Evolutionary conservation across 2,329 filamentous ascomycete genomes (phyloP), one percentile per base, ranked within the genome.

Genomic region (Rhynchosporium secalis): DNA sequence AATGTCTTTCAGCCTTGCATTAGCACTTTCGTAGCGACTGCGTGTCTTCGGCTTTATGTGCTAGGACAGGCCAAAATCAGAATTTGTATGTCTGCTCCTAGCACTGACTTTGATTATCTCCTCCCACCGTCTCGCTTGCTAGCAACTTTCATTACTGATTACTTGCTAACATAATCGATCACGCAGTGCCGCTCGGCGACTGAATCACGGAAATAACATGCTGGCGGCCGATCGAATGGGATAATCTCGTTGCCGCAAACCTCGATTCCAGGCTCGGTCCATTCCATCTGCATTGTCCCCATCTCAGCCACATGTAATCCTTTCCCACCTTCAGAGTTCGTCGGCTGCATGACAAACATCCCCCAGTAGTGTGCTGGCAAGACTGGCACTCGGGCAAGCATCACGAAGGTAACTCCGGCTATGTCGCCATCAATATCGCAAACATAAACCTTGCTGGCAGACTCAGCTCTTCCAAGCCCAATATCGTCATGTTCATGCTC

Each of bases 401-500:
- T 60, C 77, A 80, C 64, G 78, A 80, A 69, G 78, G 78, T 58
- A 78, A 80, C 70, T 76, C 76, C 10, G 78, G 78, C 7, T 79
- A 73, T 68, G 72, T 76, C 12, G 77, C 76, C 48, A 74, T 78
- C 64, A 74, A 79, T 66, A 79, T 80, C 58, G 78, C 78, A 20
- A 75, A 75, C 65, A 75, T 72, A 59, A 74, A 79, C 64, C 71
- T 79, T 3, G 69, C 69, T 4, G 71, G 70, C 38, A 79, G 78
- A 78, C 69, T 79, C 26, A 68, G 71, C 28, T 71, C 43, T 58
- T 73, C 75, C 1, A 73, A 71, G 12, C 75, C 78, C 10, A 78
- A 80, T 60, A 72, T 80, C 15, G 76, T 80, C 10, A 76, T 76
- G 72, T 78, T 79, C 69, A 78, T 78, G 76, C 72, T 80, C 5